Conservation (phyloP, 2,329 filamentous ascomycete species). For the Microsporum canis region DNA sequence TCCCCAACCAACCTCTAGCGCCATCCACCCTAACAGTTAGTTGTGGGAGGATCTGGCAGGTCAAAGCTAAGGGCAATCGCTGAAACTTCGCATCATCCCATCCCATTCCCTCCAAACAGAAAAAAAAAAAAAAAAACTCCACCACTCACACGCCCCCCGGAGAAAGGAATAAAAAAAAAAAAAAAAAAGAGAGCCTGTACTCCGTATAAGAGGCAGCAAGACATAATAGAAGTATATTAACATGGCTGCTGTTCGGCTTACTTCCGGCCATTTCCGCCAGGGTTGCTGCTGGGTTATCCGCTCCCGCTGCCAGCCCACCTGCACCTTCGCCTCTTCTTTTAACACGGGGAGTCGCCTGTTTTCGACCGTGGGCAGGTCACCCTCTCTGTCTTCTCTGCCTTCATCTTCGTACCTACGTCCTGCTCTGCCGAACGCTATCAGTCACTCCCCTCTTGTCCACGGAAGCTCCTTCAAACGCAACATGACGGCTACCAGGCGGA, state of each 20-base stretch:
- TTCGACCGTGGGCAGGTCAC: slow-evolving; percentile 4
- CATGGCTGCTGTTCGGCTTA: slow-evolving; percentile 30
- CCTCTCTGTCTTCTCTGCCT: slow-evolving; percentile 18
- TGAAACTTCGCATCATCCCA: background rate
- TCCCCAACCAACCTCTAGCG: background rate
- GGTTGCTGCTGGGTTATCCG: slow-evolving; percentile 14
- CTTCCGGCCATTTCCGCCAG: slow-evolving; percentile 31
- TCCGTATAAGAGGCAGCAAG: background rate
- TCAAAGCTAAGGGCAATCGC: background rate
- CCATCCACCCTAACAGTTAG: background rate
- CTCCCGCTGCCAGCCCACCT: slow-evolving; percentile 16
- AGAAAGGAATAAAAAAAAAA: background rate
- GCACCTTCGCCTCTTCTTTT: slow-evolving; percentile 3
- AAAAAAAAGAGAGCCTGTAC: background rate
- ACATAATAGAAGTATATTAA: background rate
- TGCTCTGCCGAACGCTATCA: slow-evolving; percentile 15
- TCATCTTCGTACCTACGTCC: slow-evolving; percentile 20
- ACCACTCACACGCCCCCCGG: too few relatives aligned
- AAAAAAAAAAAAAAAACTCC: background rate
- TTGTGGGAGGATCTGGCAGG: background rate
- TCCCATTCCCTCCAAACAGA: background rate
- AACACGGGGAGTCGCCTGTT: slow-evolving; percentile 10
- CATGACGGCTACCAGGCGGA: slow-evolving; percentile 45
- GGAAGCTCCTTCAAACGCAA: slow-evolving; percentile 28
- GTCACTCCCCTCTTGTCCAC: slow-evolving; percentile 2